Conservation (phyloP, 73 alveolate genomes). For the Paraurostyla sp. region DNA sequence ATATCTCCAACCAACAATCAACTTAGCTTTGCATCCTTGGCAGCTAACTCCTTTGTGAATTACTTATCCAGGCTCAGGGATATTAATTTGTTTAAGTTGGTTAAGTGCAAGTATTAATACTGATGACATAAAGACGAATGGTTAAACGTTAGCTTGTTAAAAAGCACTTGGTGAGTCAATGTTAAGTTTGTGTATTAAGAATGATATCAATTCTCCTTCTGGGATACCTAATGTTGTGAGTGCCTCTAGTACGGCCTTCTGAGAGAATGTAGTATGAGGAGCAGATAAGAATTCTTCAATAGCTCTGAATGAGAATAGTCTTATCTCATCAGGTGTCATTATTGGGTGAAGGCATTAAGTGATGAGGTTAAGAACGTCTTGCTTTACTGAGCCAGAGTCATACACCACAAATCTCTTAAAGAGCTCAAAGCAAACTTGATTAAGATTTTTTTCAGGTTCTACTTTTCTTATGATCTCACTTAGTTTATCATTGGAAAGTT, state of each 20-base stretch:
- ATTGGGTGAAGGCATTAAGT: conserved; percentile 14
- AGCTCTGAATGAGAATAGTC: conserved; percentile 7
- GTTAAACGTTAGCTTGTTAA: neutral
- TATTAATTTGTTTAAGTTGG: neutral
- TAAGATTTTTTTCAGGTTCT: neutral
- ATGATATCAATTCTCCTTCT: conserved; percentile 57
- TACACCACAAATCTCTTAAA: conserved; percentile 51
- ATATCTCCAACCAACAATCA: conserved; percentile 46
- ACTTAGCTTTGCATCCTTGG: conserved; percentile 1
- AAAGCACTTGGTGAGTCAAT: neutral
- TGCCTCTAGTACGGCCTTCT: conserved; percentile 27
- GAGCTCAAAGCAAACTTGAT: conserved; percentile 5
- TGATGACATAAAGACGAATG: conserved; percentile 50
- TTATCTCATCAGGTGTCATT: conserved; percentile 15
- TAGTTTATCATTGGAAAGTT: neutral
- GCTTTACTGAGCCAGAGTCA: conserved; percentile 37
- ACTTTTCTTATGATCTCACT: neutral
- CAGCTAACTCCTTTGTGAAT: conserved; percentile 49
- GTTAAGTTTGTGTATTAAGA: conserved; percentile 7
- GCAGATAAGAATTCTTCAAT: conserved; percentile 40
- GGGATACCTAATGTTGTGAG: conserved; percentile 44
- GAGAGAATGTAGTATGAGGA: conserved; percentile 39
- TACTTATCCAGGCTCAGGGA: conserved; percentile 54
- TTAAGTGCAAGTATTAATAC: conserved; percentile 45
- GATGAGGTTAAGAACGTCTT: conserved; percentile 19